Base-by-base conservation (phyloP, 1,284 basidiomycete species). In the Volvariella volvacea region DNA sequence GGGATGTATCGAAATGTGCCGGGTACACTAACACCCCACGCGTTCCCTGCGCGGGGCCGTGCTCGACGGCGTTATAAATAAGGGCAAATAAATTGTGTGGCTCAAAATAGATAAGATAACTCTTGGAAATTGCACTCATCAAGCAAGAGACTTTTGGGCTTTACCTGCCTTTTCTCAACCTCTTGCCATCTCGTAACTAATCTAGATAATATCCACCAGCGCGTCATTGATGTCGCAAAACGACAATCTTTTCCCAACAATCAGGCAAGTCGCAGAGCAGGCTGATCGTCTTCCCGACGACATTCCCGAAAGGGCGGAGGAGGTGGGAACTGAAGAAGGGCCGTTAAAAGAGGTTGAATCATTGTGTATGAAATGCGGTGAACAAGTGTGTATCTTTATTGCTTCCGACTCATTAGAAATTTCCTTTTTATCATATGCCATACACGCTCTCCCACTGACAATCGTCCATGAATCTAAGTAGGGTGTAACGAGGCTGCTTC, bases 281-380 rank as follows among this genome's bases (percentile, higher is more conserved):
- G 55, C 70, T 2, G 65, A 68, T 42, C 52, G 59, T 21, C 50
- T 58, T 15, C 49, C 41, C 9, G 28, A 22, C 9, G 36, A 46
- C 20, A 10, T n/a, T n/a, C 6, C 55, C 28, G 58, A 59, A 14
- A 49, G 46, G 2, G 46, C 50, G 22, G 51, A 52, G 33, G 41
- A 22, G 43, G 39, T 48, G 16, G 60, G 59, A 16, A 61, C 73
- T 15, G 78, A 81, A 17, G 83, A 88, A 22, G 79, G 78, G 48
- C 76, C 79, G 0, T 75, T 92, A 15, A 77, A 92, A 55, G 83
- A 91, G 62, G 78, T 99, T 53, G 88, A 92, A 55, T 94, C 90
- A 28, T 70, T 99, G 25, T 99, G 96, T 68, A 95, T 99, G 92
- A 78, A 80, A 60, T 99, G 96, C 58, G 74, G 80, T 37, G 74